Conservation (phyloP, 192 early-diverging fungal species). For the Linnemannia elongata region DNA sequence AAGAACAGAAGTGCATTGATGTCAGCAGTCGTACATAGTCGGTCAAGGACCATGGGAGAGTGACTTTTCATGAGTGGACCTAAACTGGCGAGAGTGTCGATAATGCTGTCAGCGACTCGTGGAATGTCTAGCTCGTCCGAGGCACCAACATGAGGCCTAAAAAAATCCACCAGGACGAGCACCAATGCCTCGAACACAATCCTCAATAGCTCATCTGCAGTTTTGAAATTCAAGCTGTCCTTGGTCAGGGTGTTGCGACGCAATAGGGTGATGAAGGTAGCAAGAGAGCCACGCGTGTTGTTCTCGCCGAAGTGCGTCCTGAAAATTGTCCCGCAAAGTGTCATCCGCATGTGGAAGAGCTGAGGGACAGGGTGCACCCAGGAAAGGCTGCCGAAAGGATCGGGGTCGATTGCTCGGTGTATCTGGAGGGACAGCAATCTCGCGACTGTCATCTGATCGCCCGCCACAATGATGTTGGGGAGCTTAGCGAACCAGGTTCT, state of each 20-base stretch:
- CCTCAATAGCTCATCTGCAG: slow-evolving; percentile 20
- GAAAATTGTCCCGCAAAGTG: background rate
- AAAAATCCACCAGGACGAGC: slow-evolving; percentile 6
- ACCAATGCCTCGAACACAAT: slow-evolving; percentile 20
- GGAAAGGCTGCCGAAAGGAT: background rate
- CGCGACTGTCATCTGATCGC: background rate
- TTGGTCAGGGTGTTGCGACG: background rate
- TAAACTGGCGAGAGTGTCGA: background rate
- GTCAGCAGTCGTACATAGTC: slow-evolving; percentile 12
- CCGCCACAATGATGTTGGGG: background rate
- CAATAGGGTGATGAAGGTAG: background rate
- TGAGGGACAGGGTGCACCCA: background rate
- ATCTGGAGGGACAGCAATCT: background rate
- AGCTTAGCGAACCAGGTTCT: background rate
- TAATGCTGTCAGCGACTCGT: slow-evolving; percentile 18
- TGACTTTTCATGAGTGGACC: background rate
- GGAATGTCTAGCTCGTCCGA: slow-evolving; percentile 15
- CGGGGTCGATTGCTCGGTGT: background rate
- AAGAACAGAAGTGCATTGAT: slow-evolving; percentile 22
- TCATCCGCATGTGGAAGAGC: slow-evolving; percentile 6
- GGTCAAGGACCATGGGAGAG: background rate
- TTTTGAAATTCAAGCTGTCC: slow-evolving; percentile 18
- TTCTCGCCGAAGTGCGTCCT: background rate
- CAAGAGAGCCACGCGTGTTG: background rate
- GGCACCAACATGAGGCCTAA: background rate